A percentile compares a stretch with the other conserved stretches of the same genome.
Conservation (phyloP, 495 filamentous ascomycete genomes). For the Pseudomonodictys pantanalensis region DNA sequence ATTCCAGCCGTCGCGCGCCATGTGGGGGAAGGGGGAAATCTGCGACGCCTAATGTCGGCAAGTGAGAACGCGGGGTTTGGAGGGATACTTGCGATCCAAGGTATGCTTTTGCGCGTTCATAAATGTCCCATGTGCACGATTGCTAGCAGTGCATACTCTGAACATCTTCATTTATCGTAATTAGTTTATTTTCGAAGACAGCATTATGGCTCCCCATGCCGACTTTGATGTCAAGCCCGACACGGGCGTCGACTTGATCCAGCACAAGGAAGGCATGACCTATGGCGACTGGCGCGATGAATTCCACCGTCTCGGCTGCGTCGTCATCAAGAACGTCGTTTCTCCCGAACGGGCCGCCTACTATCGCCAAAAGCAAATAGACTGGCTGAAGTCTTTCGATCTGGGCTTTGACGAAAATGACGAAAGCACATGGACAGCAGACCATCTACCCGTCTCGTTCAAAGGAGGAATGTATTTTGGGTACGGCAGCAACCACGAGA, state of each 20-base stretch:
- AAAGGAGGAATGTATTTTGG: slow-evolving; percentile 34
- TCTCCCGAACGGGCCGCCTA: slow-evolving; percentile 34
- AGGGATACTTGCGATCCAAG: no score
- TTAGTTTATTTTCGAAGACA: no score
- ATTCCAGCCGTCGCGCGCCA: no score
- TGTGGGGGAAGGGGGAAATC: no score
- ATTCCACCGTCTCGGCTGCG: slow-evolving; percentile 41
- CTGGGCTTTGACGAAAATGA: slow-evolving; percentile 44
- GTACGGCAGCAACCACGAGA: slow-evolving; percentile 47
- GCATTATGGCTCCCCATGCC: slow-evolving; percentile 1
- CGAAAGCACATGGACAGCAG: slow-evolving; percentile 42
- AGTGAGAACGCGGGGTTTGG: no score
- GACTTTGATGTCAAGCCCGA: slow-evolving; percentile 1
- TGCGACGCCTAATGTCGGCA: no score
- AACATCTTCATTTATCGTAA: no score
- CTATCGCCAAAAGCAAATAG: slow-evolving; percentile 37
- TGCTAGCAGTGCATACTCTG: no score
- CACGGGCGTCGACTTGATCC: slow-evolving; percentile 2
- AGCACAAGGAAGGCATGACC: slow-evolving; percentile 2
- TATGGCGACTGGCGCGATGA: slow-evolving; percentile 47
- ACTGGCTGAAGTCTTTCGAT: slow-evolving; percentile 45
- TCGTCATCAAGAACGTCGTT: slow-evolving; percentile 39
- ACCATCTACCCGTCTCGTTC: slow-evolving; percentile 43
- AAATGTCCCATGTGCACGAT: no score
- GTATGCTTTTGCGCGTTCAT: no score